Base-by-base conservation (phyloP, 176 grass and related monocot species). In the Raddia distichophylla region DNA sequence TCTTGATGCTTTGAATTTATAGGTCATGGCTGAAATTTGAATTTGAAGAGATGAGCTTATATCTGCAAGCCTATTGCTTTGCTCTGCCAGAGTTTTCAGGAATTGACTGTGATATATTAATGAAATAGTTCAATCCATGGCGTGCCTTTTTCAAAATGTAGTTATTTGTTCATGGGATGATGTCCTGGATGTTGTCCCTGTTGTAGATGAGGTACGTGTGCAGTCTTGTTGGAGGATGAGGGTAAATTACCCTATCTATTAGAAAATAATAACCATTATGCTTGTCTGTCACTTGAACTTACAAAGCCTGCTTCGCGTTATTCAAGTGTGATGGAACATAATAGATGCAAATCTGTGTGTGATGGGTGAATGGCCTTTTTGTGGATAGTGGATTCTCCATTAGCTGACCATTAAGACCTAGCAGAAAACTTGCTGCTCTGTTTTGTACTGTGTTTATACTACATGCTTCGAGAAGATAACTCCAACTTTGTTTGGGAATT, bases 111-210 rank as follows among this genome's bases (percentile, higher is more conserved):
- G 77, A 1, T 54, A 33, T 83, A 33, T 83, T 83, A 18, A n/a
- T 48, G 60, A 37, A 22, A 69, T 45, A 62, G 40, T 17, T 63
- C 32, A 53, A 15, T 14, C 4, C 10, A 0, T 82, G 57, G 73
- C 53, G n/a, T 63, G 15, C 47, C 43, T 34, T 53, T 20, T 18
- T 34, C 1, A 8, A 34, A 78, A 81, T n/a, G 5, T 3, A 46
- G 9, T 80, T 33, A 17, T 80, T 67, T 56, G 62, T 56, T 80
- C 16, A 68, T 57, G 34, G 44, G 47, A 66, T 7, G 3, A 53
- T 79, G 8, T 57, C 42, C 0, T 5, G 34, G 16, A 67, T 17
- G 27, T 79, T 66, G 48, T 22, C 52, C 16, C 10, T 32, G 62
- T 17, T 42, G 62, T 66, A 54, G 62, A n/a, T 54, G 51, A 37